Percentiles rank a stretch among this genome's conserved stretches.
Evolutionary conservation across 208 protist species (phyloP).

Genomic region (Leishmania arabica): DNA sequence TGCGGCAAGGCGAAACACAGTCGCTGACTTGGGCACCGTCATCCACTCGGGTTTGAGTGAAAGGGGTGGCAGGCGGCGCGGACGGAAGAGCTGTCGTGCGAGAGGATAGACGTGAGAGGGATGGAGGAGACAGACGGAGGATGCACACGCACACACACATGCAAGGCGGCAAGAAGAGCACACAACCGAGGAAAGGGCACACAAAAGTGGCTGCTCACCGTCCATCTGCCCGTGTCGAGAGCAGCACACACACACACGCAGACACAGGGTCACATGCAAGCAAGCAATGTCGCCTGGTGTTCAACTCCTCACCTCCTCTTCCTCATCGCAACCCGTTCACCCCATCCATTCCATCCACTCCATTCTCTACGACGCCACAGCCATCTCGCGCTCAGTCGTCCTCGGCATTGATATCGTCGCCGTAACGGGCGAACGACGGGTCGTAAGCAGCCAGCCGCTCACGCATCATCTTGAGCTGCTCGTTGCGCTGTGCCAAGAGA

Average conservation of each 20-base stretch:
- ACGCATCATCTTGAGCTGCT: slow-evolving; percentile 54
- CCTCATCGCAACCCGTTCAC: background rate
- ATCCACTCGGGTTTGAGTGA: background rate
- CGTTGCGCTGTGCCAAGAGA: slow-evolving; percentile 65
- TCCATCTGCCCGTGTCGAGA: background rate
- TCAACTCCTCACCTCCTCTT: background rate
- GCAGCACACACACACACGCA: background rate
- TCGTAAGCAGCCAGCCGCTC: slow-evolving; percentile 47
- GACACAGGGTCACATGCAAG: background rate
- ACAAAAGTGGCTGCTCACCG: background rate
- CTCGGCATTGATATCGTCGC: slow-evolving; percentile 55
- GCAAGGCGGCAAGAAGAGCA: background rate
- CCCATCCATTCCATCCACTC: background rate
- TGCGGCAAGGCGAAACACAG: background rate
- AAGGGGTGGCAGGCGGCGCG: no score
- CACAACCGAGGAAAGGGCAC: background rate
- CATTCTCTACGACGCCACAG: background rate
- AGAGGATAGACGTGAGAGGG: background rate
- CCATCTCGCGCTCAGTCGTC: slow-evolving; percentile 42
- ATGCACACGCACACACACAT: background rate
- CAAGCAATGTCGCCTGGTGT: background rate
- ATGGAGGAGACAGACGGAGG: background rate
- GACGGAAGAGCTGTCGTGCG: background rate
- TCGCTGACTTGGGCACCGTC: background rate
- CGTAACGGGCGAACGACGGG: slow-evolving; percentile 36